Evolutionary conservation across 1,139 yeast species (phyloP), one percentile per base, ranked within the genome.

Genomic region (Magnusiomyces fungicola): DNA sequence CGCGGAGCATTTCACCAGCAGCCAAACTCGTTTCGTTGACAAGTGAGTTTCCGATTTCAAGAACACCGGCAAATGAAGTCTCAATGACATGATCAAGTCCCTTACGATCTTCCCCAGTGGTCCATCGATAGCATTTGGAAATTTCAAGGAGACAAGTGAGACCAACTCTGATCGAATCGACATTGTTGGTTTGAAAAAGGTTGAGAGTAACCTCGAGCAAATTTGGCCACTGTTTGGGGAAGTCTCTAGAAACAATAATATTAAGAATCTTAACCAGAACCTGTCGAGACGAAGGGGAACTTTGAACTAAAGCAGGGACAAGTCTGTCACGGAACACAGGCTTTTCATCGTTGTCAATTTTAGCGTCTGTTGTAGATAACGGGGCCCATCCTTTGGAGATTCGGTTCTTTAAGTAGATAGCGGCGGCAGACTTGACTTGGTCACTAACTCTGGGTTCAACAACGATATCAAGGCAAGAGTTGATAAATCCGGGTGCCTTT

Each of bases 341-440:
- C 59, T 81, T 83, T 62, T 90, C 97, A 55, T 76, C 88, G 9
- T 72, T 71, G 55, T 79, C 83, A 18, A 88, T 79, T 16, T 62
- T 62, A 21, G 61, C 58, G 2, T 49, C 46, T 22, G 51, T 54
- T 9, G 55, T 55, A 19, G 55, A 53, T 21, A 59, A 57, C 10
- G 66, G 63, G 22, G 60, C 61, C 97, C 97, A 92, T 54, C 75
- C 74, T 51, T 77, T 76, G 14, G 75, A 69, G 25, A 89, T 73
- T 53, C 81, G 73, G 64, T 92, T 92, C 64, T 92, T 92, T 68
- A 92, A 80, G 65, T 81, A 90, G 27, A 92, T 83, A 0, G 95
- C 95, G 18, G 95, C 86, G 12, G 96, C 92, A 47, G 81, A 75
- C 56, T 82, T 80, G 43, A 86, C 76, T 30, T 75, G 76, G 1